Base-by-base conservation (phyloP, 1,284 basidiomycete species). In the Malassezia pachydermatis region DNA sequence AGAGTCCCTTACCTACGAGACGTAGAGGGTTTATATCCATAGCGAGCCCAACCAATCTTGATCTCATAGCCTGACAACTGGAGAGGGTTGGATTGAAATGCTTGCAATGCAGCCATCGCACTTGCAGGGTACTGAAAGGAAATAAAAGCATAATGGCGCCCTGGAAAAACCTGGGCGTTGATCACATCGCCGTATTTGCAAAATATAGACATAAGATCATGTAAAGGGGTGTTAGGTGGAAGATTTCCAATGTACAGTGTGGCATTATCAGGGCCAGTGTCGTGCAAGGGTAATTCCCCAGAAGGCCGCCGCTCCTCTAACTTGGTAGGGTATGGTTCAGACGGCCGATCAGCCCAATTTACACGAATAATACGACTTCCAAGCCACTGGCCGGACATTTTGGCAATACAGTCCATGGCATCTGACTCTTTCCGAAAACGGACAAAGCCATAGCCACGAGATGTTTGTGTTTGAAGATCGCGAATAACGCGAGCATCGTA, bases 331-430 rank as follows among this genome's bases (percentile, higher is more conserved):
- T 41, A 36, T 11, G 43, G 36, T 25, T 49, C 47, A 5, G 29
- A 17, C 10, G 42, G 48, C 5, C 48, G 90, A 76, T 94, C 96
- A 41, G 92, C 92, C 92, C 92, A 99, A 76, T 99, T 98, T 74
- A 98, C 90, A 57, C 92, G 84, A 67, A 99, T 96, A 47, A 90
- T 88, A 55, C 94, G 82, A 37, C 87, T 87, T 41, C 92, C 92
- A 34, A 99, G 80, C 89, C 88, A 98, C 78, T 98, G 92, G 48
- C 94, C 94, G 69, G 98, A 96, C 90, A 96, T 96, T 45, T 89
- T 88, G 25, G 85, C 84, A 70, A 96, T 98, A 39, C 92, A 90
- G 73, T 92, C 87, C 73, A 96, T 90, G 24, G 94, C 94, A 67
- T 99, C 92, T 44, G 86, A 84, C 76, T 90, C 90, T 76, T 94